Evolutionary conservation across 106 monocot genomes (phyloP).

Genomic region (Gastrodia elata): DNA sequence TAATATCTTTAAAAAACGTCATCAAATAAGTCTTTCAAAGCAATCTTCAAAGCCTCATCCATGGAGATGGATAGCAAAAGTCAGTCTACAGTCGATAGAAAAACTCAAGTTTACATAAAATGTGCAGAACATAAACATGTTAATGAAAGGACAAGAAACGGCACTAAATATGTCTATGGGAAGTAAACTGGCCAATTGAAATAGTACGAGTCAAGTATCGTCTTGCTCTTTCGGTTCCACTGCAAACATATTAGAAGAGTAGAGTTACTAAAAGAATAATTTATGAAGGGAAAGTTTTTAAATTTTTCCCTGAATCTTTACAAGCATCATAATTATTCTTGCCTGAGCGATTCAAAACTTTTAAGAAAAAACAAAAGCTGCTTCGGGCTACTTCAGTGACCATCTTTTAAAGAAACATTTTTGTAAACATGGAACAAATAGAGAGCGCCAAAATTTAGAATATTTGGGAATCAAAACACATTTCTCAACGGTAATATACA

Average conservation of each 20-base stretch:
- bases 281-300: background rate
- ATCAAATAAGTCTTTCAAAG: background rate
- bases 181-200: slow-evolving; percentile 79
- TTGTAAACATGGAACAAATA: too few species aligned
- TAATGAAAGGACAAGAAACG: background rate
- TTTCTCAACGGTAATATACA: too few species aligned
- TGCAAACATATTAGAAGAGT: slow-evolving; percentile 9
- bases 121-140: background rate
- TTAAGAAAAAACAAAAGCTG: too few species aligned
- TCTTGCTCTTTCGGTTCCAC: slow-evolving; percentile 75
- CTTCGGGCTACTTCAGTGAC: too few species aligned
- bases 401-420: too few species aligned
- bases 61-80: background rate
- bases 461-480: too few species aligned
- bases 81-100: background rate
- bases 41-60: background rate
- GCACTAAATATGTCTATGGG: slow-evolving; percentile 15
- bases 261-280: background rate
- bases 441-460: too few species aligned
- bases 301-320: background rate
- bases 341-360: background rate
- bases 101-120: background rate
- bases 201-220: slow-evolving; percentile 59
- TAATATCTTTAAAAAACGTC: background rate
- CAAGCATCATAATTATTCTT: background rate